Percentiles rank a stretch among this genome's conserved stretches.
Evolutionary conservation across 2,329 filamentous ascomycete genomes (phyloP).

Genomic region (Trichoderma afroharzianum): DNA sequence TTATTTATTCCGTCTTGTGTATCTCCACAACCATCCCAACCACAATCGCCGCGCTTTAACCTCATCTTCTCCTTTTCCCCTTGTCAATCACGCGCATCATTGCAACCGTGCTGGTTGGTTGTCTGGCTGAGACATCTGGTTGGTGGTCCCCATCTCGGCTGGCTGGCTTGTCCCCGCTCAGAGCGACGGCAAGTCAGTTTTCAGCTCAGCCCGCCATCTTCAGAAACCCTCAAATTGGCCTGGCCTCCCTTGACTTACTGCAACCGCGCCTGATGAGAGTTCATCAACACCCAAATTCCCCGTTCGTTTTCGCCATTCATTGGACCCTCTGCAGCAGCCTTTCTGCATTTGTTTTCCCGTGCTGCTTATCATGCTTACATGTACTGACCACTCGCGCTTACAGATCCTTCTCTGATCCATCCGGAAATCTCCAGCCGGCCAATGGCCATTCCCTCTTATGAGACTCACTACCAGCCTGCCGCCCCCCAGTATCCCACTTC

Average conservation of each 20-base stretch:
- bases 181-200: not conserved
- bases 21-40: not conserved
- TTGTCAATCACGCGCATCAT: not conserved
- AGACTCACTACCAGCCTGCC: conserved; percentile 45
- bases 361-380: conserved; percentile 16
- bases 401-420: conserved; percentile 57
- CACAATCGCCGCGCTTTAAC: not conserved
- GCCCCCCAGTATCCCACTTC: conserved; percentile 51
- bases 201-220: not conserved
- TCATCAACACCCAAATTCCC: not conserved
- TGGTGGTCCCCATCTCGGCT: conserved; percentile 6
- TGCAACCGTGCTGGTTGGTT: not conserved
- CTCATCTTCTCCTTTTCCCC: not conserved
- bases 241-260: conserved; percentile 3
- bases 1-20: not conserved
- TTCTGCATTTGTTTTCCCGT: not conserved
- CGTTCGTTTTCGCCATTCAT: not conserved
- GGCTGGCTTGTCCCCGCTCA: conserved; percentile 7
- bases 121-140: conserved; percentile 7
- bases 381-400: conserved; percentile 35
- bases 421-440: conserved; percentile 49
- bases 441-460: conserved; percentile 46
- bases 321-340: not conserved
- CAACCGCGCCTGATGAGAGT: not conserved
- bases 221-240: not conserved